Conservation (phyloP, 352 stramenopile genomes). For the Elongisporangium senticosum region DNA sequence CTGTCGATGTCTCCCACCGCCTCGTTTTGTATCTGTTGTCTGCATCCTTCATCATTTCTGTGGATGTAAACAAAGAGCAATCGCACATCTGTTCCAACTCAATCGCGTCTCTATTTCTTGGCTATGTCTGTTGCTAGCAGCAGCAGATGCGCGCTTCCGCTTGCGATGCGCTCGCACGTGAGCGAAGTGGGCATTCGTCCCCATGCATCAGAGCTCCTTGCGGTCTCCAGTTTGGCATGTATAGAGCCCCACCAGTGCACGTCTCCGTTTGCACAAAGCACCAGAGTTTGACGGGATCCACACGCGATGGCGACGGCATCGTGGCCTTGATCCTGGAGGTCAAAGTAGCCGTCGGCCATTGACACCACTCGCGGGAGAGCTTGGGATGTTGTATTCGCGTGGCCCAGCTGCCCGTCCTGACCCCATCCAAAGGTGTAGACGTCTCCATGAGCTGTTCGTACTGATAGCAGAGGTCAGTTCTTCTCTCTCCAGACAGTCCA, state of each 20-base stretch:
- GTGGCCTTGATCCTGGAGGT: slow-evolving; percentile 15
- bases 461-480: slow-evolving; percentile 6
- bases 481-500: background rate
- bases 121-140: slow-evolving; percentile 13
- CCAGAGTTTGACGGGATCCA: slow-evolving; percentile 44
- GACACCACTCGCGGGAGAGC: slow-evolving; percentile 44
- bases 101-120: background rate
- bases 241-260: slow-evolving; percentile 49
- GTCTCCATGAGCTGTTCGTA: slow-evolving; percentile 47
- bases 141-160: slow-evolving; percentile 22
- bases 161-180: slow-evolving; percentile 8
- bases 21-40: too few relatives aligned
- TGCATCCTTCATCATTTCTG: too few relatives aligned
- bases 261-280: slow-evolving; percentile 30
- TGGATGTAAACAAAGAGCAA: slow-evolving; percentile 2
- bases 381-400: slow-evolving; percentile 18
- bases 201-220: background rate
- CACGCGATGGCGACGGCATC: slow-evolving; percentile 35
- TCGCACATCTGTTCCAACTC: background rate
- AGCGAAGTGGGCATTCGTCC: slow-evolving; percentile 5
- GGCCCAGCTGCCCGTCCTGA: slow-evolving; percentile 49
- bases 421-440: slow-evolving; percentile 81
- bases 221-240: background rate
- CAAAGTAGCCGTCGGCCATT: slow-evolving; percentile 16
- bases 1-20: too few relatives aligned